These are phyloP conservation scores for Blastomyces percursus DNA, from an alignment of 2,329 filamentous ascomycete genomes.

Conservation along the genomic window DNA sequence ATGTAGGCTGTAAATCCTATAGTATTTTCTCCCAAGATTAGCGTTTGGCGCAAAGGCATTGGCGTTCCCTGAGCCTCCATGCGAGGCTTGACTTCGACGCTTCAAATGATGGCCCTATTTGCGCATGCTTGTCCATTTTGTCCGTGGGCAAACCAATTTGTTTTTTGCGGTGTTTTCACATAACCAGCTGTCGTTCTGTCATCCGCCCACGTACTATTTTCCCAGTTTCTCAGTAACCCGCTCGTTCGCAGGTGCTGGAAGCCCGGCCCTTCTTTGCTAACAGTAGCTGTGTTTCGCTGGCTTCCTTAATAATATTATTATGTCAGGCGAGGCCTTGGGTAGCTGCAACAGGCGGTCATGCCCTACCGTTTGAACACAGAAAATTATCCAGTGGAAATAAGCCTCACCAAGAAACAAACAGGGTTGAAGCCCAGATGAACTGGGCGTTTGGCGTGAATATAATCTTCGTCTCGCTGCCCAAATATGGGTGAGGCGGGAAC, in stretches of 20 bases:
- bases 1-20: not conserved
- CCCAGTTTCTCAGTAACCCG: not conserved
- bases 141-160: not conserved
- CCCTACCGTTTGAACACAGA: not conserved
- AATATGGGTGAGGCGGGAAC: not conserved
- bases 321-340: not conserved
- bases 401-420: not conserved
- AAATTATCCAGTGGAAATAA: not conserved
- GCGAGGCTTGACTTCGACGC: not conserved
- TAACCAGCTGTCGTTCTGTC: not conserved
- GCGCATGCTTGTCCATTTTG: not conserved
- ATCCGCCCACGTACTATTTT: not conserved
- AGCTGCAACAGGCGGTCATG: not conserved
- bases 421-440: not conserved
- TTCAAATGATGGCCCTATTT: not conserved
- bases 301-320: too few relatives aligned
- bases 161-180: not conserved
- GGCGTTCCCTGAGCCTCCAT: not conserved
- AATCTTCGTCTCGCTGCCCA: not conserved
- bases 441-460: not conserved
- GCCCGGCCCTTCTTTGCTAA: not conserved
- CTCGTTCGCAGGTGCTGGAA: not conserved
- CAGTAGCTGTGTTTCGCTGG: not conserved
- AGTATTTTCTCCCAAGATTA: not conserved
- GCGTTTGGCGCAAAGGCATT: not conserved